Conservation (phyloP, 140 eudicot species). For the Anethum foeniculum region DNA sequence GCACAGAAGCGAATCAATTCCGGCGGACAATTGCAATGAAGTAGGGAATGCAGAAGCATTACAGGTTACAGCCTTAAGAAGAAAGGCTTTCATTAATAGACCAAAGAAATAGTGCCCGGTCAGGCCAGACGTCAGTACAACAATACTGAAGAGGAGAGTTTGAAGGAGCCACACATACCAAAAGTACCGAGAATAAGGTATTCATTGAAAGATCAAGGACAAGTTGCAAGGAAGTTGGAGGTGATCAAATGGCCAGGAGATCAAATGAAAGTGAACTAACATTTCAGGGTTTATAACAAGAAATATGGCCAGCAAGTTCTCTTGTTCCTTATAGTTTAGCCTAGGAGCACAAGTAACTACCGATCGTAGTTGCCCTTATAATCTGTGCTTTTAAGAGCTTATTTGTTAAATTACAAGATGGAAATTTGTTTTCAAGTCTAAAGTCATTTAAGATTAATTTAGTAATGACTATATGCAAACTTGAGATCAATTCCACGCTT, state of each 20-base stretch:
- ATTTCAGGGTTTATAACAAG: neutral
- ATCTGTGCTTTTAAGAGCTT: neutral
- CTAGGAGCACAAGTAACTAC: no score
- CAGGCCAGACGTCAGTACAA: constrained; percentile 23
- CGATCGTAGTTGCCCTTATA: neutral
- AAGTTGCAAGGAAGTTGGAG: neutral
- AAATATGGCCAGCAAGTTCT: neutral
- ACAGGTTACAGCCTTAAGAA: no score
- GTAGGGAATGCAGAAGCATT: no score
- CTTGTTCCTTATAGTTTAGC: neutral
- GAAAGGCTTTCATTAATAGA: no score
- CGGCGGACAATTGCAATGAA: no score
- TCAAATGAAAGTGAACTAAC: neutral
- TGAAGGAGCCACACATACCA: constrained; percentile 4
- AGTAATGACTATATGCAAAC: neutral
- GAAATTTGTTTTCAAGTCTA: neutral
- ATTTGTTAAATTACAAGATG: neutral
- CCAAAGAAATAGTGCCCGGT: no score
- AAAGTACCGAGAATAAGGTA: neutral
- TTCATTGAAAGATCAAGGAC: neutral
- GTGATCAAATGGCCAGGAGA: neutral
- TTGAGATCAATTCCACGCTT: neutral
- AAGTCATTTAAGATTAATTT: neutral
- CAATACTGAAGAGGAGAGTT: constrained; percentile 19
- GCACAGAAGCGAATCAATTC: no score